These are phyloP conservation scores for Lepidopterella palustris DNA, from an alignment of 495 filamentous ascomycete genomes.

Conservation along the genomic window DNA sequence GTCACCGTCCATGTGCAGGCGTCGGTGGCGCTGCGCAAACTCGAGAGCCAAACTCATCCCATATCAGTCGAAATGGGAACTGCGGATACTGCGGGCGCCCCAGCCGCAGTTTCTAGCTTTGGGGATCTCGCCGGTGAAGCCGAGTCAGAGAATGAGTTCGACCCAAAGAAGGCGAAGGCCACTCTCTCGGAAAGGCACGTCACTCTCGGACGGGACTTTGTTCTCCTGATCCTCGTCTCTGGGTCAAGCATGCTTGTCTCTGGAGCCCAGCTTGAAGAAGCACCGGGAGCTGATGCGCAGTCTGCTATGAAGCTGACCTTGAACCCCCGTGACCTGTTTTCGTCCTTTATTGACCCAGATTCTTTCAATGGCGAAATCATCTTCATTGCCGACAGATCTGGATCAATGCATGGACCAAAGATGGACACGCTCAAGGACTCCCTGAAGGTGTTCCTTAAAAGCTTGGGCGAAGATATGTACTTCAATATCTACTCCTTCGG, in stretches of 20 bases:
- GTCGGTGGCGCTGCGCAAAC: slow-evolving; percentile 11
- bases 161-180: neutral
- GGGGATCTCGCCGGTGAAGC: neutral
- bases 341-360: neutral
- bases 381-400: slow-evolving; percentile 29
- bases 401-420: slow-evolving; percentile 23
- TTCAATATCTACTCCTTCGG: slow-evolving; percentile 19
- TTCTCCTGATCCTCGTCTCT: neutral
- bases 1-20: slow-evolving; percentile 12
- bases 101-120: neutral
- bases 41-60: slow-evolving; percentile 26
- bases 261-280: neutral
- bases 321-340: slow-evolving; percentile 6
- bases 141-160: neutral
- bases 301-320: slow-evolving; percentile 6
- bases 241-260: neutral
- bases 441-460: neutral
- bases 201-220: slow-evolving; percentile 3
- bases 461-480: neutral
- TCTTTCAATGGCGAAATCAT: slow-evolving; percentile 26
- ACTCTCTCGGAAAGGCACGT: neutral
- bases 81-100: neutral
- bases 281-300: neutral
- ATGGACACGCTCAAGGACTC: slow-evolving; percentile 10
- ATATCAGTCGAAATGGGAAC: slow-evolving; percentile 21